Evolutionary conservation across 2,329 filamentous ascomycete genomes (phyloP).

Genomic region (Venturia pyrina): DNA sequence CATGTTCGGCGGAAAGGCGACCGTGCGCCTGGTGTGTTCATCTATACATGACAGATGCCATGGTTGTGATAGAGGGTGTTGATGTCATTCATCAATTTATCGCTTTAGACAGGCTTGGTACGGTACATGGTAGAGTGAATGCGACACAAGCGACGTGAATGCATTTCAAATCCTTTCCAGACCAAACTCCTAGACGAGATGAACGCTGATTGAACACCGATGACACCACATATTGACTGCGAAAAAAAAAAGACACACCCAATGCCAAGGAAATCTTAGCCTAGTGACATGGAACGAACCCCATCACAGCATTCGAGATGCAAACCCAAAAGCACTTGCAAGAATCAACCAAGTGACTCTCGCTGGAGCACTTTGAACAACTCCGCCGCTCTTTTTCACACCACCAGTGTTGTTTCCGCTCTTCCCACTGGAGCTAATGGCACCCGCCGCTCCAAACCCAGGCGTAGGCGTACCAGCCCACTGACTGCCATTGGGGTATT

Average conservation of each 20-base stretch:
- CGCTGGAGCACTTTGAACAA: neutral
- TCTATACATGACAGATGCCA: neutral
- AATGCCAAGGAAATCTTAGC: neutral
- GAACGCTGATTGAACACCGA: no score
- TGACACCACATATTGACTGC: neutral
- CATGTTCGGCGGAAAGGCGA: neutral
- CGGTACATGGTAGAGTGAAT: no score
- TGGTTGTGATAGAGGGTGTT: neutral
- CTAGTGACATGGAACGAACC: neutral
- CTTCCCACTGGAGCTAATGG: neutral
- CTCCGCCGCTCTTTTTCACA: neutral
- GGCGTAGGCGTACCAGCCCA: conserved; percentile 35
- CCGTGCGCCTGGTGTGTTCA: neutral
- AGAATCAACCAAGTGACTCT: neutral
- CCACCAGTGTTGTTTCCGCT: neutral
- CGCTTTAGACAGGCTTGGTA: no score
- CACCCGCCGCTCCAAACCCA: neutral
- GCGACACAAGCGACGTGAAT: no score
- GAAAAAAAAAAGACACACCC: neutral
- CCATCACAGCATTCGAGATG: neutral
- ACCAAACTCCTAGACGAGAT: no score
- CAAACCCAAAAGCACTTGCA: neutral
- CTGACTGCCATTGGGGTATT: conserved; percentile 38
- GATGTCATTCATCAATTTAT: neutral
- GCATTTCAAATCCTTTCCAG: no score